Percentiles rank a stretch among this genome's conserved stretches.
These are phyloP conservation scores for Paracoccidioides brasiliensis DNA, from an alignment of 2,329 filamentous ascomycete species.

Conservation along the genomic window DNA sequence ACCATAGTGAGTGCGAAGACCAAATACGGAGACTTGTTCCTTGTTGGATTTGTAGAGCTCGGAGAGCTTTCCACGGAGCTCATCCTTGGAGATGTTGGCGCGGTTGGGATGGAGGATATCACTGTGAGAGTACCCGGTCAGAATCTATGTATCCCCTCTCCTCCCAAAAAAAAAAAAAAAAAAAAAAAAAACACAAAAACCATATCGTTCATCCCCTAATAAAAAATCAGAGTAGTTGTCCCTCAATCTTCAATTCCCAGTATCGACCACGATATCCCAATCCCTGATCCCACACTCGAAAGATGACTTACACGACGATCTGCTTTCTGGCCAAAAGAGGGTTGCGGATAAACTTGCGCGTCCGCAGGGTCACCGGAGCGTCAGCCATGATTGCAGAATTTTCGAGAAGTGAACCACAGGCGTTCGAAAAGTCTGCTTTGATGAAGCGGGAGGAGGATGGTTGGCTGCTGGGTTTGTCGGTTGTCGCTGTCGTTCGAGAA, in stretches of 20 bases:
- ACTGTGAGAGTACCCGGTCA: constrained; percentile 40
- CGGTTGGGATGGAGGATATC: constrained; percentile 99
- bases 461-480: constrained; percentile 18
- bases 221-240: constrained; percentile 2
- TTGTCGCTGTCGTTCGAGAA: constrained; percentile 19
- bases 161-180: neutral
- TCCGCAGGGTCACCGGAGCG: constrained; percentile 69
- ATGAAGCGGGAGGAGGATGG: constrained; percentile 11
- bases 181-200: neutral
- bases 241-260: neutral
- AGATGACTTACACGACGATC: constrained; percentile 87
- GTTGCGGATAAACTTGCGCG: constrained; percentile 99
- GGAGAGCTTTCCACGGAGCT: constrained; percentile 89
- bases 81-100: constrained; percentile 97
- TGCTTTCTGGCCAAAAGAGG: constrained; percentile 96
- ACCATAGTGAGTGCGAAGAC: constrained; percentile 97
- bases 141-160: constrained; percentile 5
- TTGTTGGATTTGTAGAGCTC: constrained; percentile 97
- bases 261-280: neutral
- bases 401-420: constrained; percentile 15
- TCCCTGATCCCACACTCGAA: neutral
- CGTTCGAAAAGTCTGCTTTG: constrained; percentile 18
- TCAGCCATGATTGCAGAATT: constrained; percentile 70
- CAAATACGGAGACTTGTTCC: constrained; percentile 96
- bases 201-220: constrained; percentile 1